A percentile compares a stretch with the other conserved stretches of the same genome.
These are phyloP conservation scores for Passiflora organensis DNA, from an alignment of 345 rosid species.

Conservation along the genomic window DNA sequence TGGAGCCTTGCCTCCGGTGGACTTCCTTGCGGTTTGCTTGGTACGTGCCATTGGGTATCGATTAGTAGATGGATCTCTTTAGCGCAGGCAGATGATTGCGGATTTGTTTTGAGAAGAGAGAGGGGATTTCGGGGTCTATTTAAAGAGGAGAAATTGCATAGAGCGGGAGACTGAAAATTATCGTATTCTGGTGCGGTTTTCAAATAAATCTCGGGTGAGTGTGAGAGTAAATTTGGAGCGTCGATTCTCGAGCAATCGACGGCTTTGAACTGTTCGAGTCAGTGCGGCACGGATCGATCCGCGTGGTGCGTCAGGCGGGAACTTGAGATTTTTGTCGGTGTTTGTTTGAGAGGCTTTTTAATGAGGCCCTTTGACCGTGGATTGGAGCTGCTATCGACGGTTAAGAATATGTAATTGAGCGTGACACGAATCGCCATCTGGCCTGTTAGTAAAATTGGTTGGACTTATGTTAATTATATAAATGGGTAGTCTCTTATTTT, in stretches of 20 bases:
- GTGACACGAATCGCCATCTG: background rate
- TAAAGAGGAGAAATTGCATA: background rate
- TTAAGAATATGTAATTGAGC: background rate
- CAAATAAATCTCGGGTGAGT: background rate
- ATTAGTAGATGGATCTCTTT: no score
- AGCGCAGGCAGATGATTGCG: no score
- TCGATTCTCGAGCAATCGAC: background rate
- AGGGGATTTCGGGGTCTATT: background rate
- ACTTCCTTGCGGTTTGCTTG: slow-evolving; percentile 17
- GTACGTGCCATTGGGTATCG: slow-evolving; percentile 10
- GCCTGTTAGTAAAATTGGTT: no score
- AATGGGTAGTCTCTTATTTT: no score
- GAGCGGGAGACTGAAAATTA: slow-evolving; percentile 1
- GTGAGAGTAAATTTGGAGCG: background rate
- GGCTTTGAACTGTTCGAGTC: background rate
- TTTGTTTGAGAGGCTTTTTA: no score
- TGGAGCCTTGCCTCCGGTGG: slow-evolving; percentile 16
- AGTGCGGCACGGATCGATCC: background rate
- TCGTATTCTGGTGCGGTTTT: background rate
- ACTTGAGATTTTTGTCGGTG: background rate
- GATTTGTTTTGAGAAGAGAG: background rate
- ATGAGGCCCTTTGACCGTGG: background rate
- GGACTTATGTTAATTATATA: no score
- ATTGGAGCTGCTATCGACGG: background rate
- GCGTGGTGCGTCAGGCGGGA: background rate